phyloP scores from a whole-genome alignment of 805 yeast species.

The Candida glaebosa region DNA sequence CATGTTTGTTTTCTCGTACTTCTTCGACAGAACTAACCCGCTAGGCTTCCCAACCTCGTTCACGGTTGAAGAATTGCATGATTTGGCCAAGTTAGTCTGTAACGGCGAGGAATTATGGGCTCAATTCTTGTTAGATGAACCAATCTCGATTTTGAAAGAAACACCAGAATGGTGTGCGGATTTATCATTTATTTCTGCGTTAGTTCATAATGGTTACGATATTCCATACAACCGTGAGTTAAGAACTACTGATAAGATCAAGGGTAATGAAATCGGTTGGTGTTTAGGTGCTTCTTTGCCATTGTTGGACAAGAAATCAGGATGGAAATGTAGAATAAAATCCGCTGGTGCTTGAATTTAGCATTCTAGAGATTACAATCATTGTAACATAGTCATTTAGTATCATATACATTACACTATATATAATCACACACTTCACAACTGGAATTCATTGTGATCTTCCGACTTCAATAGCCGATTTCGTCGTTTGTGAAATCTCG shows the following conservation, averaged over 20 bases:
- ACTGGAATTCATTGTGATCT: too few relatives aligned
- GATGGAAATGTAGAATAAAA: slow-evolving; percentile 65
- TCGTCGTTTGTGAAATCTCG: not conserved
- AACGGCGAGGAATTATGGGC: slow-evolving; percentile 77
- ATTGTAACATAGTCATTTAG: not conserved
- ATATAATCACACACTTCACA: too few relatives aligned
- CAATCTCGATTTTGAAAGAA: slow-evolving; percentile 59
- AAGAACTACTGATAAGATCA: slow-evolving; percentile 86
- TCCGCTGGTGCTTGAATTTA: slow-evolving; percentile 7
- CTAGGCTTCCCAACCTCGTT: slow-evolving; percentile 92
- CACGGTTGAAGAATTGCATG: slow-evolving; percentile 78
- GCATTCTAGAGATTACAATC: not conserved
- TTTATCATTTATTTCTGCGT: slow-evolving; percentile 81
- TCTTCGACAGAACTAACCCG: slow-evolving; percentile 92
- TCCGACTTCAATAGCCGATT: too few relatives aligned
- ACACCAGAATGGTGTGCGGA: slow-evolving; percentile 97
- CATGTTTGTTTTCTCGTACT: slow-evolving; percentile 87
- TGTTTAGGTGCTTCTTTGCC: slow-evolving; percentile 97
- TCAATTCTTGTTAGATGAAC: slow-evolving; percentile 61
- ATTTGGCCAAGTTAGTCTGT: slow-evolving; percentile 81
- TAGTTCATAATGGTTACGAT: slow-evolving; percentile 95
- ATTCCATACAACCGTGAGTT: slow-evolving; percentile 87
- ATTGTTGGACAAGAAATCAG: slow-evolving; percentile 59
- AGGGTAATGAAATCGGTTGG: slow-evolving; percentile 94
- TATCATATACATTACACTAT: too few relatives aligned